A percentile compares a stretch with the other conserved stretches of the same genome.
phyloP scores from a whole-genome alignment of 306 rosid species.

The Vigna hirtella region DNA sequence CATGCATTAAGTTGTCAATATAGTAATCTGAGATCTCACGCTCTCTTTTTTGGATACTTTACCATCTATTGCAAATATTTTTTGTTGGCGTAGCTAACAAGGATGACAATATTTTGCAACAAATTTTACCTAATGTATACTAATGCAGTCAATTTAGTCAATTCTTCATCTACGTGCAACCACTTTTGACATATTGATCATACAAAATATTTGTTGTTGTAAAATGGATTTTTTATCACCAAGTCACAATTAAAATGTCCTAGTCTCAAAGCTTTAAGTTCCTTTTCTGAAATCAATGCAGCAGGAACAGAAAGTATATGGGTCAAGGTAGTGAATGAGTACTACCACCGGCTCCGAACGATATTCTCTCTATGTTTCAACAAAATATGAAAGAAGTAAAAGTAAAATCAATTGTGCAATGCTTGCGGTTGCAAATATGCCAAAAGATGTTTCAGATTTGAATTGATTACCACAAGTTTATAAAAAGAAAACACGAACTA shows the following conservation, averaged over 20 bases:
- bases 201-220: no score
- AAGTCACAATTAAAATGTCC: background rate
- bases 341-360: conserved; percentile 29
- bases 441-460: background rate
- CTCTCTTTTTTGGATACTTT: no score
- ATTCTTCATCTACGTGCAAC: no score
- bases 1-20: no score
- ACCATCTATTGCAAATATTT: no score
- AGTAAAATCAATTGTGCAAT: background rate
- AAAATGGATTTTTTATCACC: no score
- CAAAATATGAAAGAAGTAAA: background rate
- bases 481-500: background rate
- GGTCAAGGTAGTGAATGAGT: conserved; percentile 9
- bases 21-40: no score
- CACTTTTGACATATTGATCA: no score
- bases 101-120: no score
- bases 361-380: conserved; percentile 41
- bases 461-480: background rate
- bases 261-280: conserved; percentile 31
- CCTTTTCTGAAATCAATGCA: conserved; percentile 24
- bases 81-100: no score
- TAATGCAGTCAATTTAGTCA: no score
- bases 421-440: background rate
- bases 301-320: conserved; percentile 38
- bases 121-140: no score